Base-by-base conservation (phyloP, 2,329 filamentous ascomycete species). In the Alternaria sp. region DNA sequence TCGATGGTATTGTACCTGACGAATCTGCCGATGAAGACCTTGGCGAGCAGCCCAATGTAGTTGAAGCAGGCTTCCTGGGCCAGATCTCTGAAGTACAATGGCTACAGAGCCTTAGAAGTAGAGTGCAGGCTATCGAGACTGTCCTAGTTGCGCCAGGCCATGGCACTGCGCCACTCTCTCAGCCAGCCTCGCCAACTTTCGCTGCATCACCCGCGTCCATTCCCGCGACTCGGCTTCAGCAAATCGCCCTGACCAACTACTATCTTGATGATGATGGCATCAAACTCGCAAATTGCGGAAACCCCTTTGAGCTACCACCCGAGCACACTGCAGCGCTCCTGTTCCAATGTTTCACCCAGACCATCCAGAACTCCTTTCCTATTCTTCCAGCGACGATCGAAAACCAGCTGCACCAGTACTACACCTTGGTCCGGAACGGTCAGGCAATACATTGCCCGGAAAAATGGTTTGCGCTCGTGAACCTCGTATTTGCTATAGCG, bases 401-500 rank as follows among this genome's bases (percentile, higher is more conserved):
- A 23, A 29, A 40, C 13, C 45, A 67, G 9, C 56, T 67, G 6
- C 41, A 41, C 8, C 50, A 51, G 10, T 67, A 63, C 41, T 58
- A 58, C 44, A 33, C 55, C 4, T 13, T 56, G 24, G 29, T 61
- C 3, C 51, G 51, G 26, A 41, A 13, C 2, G 42, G 42, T 10
- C 45, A 56, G 23, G 36, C 48, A 13, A 42, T 58, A 41, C 52
- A 54, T 4, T 50, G 51, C 29, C 54, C 64, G 9, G n/a, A 58
- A 7, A 59, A 40, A 26, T 78, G 75, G 76, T 66, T 70, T 4
- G 73, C 71, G 6, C 70, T 76, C 11, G 49, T 79, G 14, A 78
- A 80, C 50, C 55, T 79, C 11, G 68, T 80, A 2, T 77, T 79
- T 50, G 78, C 78, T n/a, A 75, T 80, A 34, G 77, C 73, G 4